Conservation (phyloP, 306 rosid genomes). For the Cucurbita maxima region DNA sequence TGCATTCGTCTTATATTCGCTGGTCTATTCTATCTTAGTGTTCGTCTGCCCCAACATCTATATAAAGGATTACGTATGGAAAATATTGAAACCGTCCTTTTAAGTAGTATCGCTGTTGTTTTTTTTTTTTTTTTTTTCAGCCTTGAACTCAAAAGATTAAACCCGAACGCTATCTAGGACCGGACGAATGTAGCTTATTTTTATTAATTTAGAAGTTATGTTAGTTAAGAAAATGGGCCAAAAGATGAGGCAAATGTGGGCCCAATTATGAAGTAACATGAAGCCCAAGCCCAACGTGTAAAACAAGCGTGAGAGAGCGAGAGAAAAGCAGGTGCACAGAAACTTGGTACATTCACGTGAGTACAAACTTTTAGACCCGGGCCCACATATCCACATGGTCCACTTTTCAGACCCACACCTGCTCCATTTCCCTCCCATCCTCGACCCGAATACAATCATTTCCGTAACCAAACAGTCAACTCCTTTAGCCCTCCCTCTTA, state of each 20-base stretch:
- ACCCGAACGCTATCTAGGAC: no score
- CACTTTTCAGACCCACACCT: not conserved
- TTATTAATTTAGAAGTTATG: no score
- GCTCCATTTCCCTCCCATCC: not conserved
- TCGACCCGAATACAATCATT: not conserved
- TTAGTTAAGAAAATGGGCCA: not conserved
- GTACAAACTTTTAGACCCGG: not conserved
- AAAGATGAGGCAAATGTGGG: not conserved
- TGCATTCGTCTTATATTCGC: no score
- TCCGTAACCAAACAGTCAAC: not conserved
- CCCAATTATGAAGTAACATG: not conserved
- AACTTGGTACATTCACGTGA: constrained; percentile 1
- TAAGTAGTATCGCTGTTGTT: no score
- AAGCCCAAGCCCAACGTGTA: constrained; percentile 8
- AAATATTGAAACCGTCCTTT: no score
- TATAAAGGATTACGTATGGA: no score
- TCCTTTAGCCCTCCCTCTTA: no score
- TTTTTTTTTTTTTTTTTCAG: no score
- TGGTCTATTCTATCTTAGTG: no score
- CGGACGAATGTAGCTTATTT: no score
- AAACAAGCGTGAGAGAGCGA: not conserved
- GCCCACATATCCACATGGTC: not conserved
- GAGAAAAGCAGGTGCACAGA: not conserved
- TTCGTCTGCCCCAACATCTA: no score
- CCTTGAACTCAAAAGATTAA: no score